Evolutionary conservation across 139 green algal species (phyloP), one percentile per base, ranked within the genome.

Genomic region (Nannochloris sp.): DNA sequence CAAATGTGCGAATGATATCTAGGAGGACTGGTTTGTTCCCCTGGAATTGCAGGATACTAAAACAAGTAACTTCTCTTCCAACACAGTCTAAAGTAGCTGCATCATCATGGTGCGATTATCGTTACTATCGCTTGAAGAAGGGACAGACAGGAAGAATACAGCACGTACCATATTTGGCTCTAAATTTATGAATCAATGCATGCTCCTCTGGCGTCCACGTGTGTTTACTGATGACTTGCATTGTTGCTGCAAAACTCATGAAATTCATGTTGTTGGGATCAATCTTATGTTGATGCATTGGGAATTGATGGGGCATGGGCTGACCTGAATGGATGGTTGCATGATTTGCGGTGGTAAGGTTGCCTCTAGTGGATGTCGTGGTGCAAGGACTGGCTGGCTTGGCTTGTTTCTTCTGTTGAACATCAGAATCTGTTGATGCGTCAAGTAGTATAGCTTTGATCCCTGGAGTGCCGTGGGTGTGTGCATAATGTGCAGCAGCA

Each of bases 401-500:
- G 33, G 6, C 3, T 6, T 40, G 33, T 11, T 40, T 40, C 33
- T 40, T 36, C 13, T 53, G n/a, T 11, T 31, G n/a, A 2, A 49
- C 46, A 63, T 30, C 46, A 23, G 50, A 1, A 48, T 43, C 6
- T 16, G 53, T 8, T 11, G 33, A 13, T 40, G 33, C 5, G 11
- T 40, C 33, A 40, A 40, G 51, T 44, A 76, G 56, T 6, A 67
- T 58, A 30, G 70, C 70, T 17, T 67, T 40, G 23, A 76, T 72
- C 37, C 56, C 63, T 11, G 70, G 70, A 4, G 70, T 76, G 26
- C 70, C 70, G 13, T 76, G 70, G 2, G 25, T 36, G 14, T 33
- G 56, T 4, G 70, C 70, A 37, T 72, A 72, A 14, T 31, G 12
- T 13, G 62, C 63, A 11, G 69, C 62, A 6, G 62, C 69, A 23